Evolutionary conservation across 2,329 filamentous ascomycete species (phyloP).

Genomic region (Trichoderma gracile): DNA sequence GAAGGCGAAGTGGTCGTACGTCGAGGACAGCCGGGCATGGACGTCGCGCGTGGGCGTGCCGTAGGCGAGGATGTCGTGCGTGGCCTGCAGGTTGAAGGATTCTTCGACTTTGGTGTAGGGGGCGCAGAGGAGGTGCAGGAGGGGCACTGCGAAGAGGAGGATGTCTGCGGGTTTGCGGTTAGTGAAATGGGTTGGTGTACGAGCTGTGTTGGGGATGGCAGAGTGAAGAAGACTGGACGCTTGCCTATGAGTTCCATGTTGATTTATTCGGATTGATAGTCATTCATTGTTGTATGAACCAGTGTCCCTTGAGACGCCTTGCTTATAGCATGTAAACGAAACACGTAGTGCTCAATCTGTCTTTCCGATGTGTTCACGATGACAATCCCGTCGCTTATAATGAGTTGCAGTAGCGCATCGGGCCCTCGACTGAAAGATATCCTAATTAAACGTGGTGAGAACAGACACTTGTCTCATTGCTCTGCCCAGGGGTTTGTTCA

Average conservation of each 20-base stretch:
- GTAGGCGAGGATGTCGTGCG: conserved; percentile 83
- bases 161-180: conserved; percentile 26
- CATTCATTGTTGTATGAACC: neutral
- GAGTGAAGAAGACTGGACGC: neutral
- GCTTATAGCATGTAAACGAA: neutral
- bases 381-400: too few relatives aligned
- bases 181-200: neutral
- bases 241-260: conserved; percentile 16
- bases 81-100: conserved; percentile 94
- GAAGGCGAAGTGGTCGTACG: conserved; percentile 89
- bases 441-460: neutral
- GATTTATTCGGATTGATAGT: neutral
- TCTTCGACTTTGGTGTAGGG: conserved; percentile 98
- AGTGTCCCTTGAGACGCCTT: neutral
- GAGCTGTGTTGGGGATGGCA: neutral
- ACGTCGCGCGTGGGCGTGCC: conserved; percentile 66
- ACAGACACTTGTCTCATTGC: neutral
- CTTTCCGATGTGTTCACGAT: neutral
- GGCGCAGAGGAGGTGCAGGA: conserved; percentile 68
- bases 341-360: neutral
- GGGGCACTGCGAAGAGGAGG: conserved; percentile 57
- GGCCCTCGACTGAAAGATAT: too few relatives aligned
- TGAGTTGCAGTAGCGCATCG: neutral
- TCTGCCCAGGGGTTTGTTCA: neutral
- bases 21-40: conserved; percentile 53